Evolutionary conservation across 352 stramenopile species (phyloP).

Genomic region (Globisporangium takayamanum): DNA sequence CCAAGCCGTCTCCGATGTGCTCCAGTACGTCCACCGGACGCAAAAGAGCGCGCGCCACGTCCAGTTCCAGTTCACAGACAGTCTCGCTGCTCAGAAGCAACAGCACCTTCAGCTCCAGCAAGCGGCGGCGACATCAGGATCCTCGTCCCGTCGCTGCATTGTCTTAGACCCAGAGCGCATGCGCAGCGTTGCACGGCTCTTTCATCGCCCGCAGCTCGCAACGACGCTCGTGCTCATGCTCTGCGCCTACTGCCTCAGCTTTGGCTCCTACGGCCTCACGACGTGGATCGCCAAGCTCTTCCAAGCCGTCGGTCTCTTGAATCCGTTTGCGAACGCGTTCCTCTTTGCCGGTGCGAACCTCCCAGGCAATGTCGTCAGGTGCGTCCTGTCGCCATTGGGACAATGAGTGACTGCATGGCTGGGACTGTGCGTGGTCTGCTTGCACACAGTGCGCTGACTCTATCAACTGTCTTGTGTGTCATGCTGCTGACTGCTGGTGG

Average conservation of each 20-base stretch:
- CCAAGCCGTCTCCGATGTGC: conserved; percentile 37
- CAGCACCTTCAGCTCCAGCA: background rate
- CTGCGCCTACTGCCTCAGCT: conserved; percentile 67
- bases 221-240: conserved; percentile 63
- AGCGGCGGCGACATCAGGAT: conserved; percentile 20
- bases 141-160: conserved; percentile 15
- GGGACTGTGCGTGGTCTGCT: background rate
- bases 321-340: conserved; percentile 91
- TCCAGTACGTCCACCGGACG: conserved; percentile 55
- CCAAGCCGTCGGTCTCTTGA: conserved; percentile 74
- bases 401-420: background rate
- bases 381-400: background rate
- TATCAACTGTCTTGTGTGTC: background rate
- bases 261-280: conserved; percentile 90
- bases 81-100: conserved; percentile 1
- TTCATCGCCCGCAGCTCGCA: conserved; percentile 29
- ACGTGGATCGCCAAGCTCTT: conserved; percentile 95
- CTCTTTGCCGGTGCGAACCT: conserved; percentile 89
- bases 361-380: conserved; percentile 87
- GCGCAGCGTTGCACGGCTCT: conserved; percentile 38
- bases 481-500: background rate
- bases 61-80: conserved; percentile 59
- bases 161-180: conserved; percentile 63
- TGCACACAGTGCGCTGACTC: background rate
- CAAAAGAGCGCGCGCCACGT: conserved; percentile 42